Conservation (phyloP, 306 rosid genomes). For the Hylodesmum podocarpum region DNA sequence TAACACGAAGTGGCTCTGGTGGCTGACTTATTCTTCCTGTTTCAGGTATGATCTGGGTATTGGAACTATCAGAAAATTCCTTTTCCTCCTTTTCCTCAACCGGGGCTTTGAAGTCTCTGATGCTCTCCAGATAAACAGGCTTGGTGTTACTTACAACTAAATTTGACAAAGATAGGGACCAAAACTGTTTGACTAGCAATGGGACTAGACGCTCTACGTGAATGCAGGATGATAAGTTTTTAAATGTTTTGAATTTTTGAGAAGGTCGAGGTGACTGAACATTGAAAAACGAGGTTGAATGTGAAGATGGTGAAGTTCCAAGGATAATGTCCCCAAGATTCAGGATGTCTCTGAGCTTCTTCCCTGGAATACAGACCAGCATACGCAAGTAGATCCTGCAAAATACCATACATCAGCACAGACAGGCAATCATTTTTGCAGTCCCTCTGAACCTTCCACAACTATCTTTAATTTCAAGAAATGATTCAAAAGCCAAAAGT, state of each 20-base stretch:
- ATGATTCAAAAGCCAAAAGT: not conserved
- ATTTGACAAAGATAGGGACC: constrained; percentile 86
- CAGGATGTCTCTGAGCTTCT: constrained; percentile 80
- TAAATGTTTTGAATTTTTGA: constrained; percentile 60
- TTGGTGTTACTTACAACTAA: constrained; percentile 48
- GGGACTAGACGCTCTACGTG: constrained; percentile 72
- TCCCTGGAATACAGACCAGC: constrained; percentile 86
- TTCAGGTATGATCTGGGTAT: constrained; percentile 39
- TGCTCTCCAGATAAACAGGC: constrained; percentile 56
- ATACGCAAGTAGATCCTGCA: constrained; percentile 91
- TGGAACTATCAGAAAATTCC: constrained; percentile 45
- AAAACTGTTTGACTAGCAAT: constrained; percentile 80
- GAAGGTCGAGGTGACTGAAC: constrained; percentile 72
- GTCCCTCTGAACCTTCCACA: constrained; percentile 12
- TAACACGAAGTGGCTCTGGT: constrained; percentile 74
- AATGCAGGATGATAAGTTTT: constrained; percentile 65
- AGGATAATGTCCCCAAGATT: constrained; percentile 66
- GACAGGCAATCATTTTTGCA: not conserved
- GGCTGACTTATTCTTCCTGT: constrained; percentile 48
- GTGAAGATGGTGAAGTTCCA: constrained; percentile 73
- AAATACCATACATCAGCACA: constrained; percentile 35
- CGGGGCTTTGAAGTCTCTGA: constrained; percentile 58
- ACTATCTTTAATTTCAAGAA: constrained; percentile 4
- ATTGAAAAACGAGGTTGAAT: constrained; percentile 63
- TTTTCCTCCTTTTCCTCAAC: constrained; percentile 74